These are phyloP conservation scores for Phaeosphaeriaceae sp. DNA, from an alignment of 2,329 filamentous ascomycete genomes.

Conservation along the genomic window DNA sequence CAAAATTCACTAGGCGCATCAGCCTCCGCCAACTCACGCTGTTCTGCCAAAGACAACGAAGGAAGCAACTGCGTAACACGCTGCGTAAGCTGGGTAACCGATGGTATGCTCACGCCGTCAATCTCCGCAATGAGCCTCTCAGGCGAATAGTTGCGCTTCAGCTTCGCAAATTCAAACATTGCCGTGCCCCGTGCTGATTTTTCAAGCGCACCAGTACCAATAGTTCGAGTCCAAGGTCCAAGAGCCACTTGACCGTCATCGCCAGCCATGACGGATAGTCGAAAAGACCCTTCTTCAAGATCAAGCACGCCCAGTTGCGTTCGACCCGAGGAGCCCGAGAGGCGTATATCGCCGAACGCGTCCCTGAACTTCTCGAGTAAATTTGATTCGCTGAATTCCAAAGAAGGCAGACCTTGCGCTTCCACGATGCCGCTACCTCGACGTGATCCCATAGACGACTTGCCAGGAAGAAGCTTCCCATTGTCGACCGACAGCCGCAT, in stretches of 20 bases:
- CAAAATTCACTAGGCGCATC: conserved; percentile 44
- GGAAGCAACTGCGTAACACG: conserved; percentile 56
- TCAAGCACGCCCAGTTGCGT: conserved; percentile 30
- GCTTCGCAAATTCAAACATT: conserved; percentile 12
- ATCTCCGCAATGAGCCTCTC: conserved; percentile 51
- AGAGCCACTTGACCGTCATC: conserved; percentile 18
- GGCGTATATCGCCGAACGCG: conserved; percentile 47
- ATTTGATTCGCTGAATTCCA: conserved; percentile 57
- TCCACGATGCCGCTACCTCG: conserved; percentile 27
- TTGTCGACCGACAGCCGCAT: conserved; percentile 32
- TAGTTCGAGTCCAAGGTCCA: conserved; percentile 3
- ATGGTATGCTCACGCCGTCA: conserved; percentile 55
- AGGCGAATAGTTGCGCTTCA: conserved; percentile 47
- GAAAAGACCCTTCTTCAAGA: conserved; percentile 37
- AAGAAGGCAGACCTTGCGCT: conserved; percentile 52
- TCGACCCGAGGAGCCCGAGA: conserved; percentile 49
- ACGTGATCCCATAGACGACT: conserved; percentile 29
- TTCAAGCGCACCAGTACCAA: not conserved
- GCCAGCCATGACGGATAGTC: not conserved
- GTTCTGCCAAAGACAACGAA: conserved; percentile 45
- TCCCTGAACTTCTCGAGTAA: conserved; percentile 55
- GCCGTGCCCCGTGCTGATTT: not conserved
- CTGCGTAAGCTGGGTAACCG: conserved; percentile 53
- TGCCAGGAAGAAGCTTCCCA: conserved; percentile 20
- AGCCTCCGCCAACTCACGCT: conserved; percentile 44